Conservation (phyloP, 1,284 basidiomycete species). For the Peniophora sp. region DNA sequence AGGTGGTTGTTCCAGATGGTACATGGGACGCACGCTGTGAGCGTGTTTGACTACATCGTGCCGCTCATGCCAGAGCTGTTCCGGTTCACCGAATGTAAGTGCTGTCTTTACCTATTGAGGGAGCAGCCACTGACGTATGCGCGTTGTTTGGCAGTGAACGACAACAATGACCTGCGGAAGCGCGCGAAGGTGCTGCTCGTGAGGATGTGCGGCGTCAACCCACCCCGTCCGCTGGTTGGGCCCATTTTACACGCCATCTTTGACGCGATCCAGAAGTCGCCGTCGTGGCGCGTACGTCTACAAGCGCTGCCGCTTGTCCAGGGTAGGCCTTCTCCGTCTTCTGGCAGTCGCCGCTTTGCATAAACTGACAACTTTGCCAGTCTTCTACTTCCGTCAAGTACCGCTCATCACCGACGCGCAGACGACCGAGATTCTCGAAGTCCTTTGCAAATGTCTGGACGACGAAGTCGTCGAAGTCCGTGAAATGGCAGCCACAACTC, state of each 20-base stretch:
- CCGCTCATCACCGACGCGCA: conserved; percentile 56
- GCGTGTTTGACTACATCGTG: conserved; percentile 73
- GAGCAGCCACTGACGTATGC: conserved; percentile 1
- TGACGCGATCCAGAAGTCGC: conserved; percentile 55
- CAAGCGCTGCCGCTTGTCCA: conserved; percentile 74
- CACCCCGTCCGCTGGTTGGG: conserved; percentile 49
- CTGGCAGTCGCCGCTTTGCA: not conserved
- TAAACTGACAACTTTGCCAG: conserved; percentile 22
- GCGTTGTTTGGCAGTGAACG: conserved; percentile 40
- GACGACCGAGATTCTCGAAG: conserved; percentile 63
- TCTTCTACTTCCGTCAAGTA: conserved; percentile 70
- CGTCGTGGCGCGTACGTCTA: conserved; percentile 69
- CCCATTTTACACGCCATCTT: conserved; percentile 59
- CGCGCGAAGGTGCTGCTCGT: conserved; percentile 54
- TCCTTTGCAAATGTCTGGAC: conserved; percentile 62
- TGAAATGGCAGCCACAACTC: conserved; percentile 69
- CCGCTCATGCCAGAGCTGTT: conserved; percentile 72
- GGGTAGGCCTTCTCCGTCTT: conserved; percentile 27
- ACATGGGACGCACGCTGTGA: conserved; percentile 68
- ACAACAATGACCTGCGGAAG: conserved; percentile 59
- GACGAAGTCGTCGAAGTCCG: conserved; percentile 71
- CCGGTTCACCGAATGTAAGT: conserved; percentile 58
- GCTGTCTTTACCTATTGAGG: conserved; percentile 1
- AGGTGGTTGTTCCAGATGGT: conserved; percentile 70
- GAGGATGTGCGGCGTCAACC: conserved; percentile 68